Evolutionary conservation across 2,329 filamentous ascomycete genomes (phyloP).

Genomic region (Calonectria honghensis): DNA sequence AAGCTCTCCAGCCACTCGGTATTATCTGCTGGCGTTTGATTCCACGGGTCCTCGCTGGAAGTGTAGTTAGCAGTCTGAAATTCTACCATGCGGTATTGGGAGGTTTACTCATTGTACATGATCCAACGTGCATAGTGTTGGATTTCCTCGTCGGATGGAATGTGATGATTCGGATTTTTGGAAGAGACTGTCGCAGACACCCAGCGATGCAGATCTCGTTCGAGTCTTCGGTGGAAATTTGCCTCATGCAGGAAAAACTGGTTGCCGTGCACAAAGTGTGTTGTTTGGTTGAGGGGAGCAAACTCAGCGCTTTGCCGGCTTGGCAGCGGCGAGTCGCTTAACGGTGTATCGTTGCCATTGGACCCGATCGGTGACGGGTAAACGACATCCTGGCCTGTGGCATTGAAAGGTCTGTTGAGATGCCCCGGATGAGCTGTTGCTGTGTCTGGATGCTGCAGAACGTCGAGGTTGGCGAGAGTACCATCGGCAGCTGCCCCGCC

Average conservation of each 20-base stretch:
- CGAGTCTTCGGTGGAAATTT: constrained; percentile 52
- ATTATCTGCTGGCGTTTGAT: constrained; percentile 53
- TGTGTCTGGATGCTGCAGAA: background rate
- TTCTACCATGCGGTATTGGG: background rate
- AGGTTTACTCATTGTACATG: constrained; percentile 51
- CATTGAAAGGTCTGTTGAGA: background rate
- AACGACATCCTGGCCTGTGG: background rate
- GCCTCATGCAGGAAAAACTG: constrained; percentile 51
- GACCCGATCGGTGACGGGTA: background rate
- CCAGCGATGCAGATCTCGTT: constrained; percentile 50
- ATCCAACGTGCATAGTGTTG: constrained; percentile 55
- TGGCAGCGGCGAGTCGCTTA: background rate
- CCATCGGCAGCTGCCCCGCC: background rate
- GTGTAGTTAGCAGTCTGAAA: constrained; percentile 6
- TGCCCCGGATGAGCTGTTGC: background rate
- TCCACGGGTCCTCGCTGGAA: constrained; percentile 53
- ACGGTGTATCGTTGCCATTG: background rate
- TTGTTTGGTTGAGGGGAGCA: background rate
- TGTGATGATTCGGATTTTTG: constrained; percentile 49
- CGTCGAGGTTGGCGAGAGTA: background rate
- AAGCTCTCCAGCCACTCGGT: constrained; percentile 52
- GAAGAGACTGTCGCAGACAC: constrained; percentile 53
- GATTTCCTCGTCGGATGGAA: constrained; percentile 53
- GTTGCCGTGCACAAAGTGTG: constrained; percentile 9
- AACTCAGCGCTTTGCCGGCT: constrained; percentile 4